These are phyloP conservation scores for Diaporthe vexans DNA, from an alignment of 2,329 filamentous ascomycete genomes.

Conservation along the genomic window DNA sequence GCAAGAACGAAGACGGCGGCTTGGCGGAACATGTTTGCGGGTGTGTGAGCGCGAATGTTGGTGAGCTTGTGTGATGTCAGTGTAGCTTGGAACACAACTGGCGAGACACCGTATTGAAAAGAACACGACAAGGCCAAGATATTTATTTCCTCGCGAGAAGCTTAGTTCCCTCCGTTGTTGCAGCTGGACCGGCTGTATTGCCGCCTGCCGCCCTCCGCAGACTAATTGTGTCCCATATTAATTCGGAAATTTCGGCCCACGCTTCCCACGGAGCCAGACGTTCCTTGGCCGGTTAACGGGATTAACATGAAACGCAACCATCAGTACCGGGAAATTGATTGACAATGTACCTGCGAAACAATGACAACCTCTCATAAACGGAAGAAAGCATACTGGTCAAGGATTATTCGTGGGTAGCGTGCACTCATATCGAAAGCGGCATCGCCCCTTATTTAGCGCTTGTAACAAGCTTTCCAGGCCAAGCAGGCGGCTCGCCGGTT, in stretches of 20 bases:
- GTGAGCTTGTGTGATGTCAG: not conserved
- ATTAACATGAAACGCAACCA: slow-evolving; percentile 26
- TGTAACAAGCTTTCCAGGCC: not conserved
- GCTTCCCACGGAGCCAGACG: slow-evolving; percentile 27
- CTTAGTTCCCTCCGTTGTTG: not conserved
- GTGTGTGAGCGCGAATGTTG: not conserved
- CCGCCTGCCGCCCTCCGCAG: not conserved
- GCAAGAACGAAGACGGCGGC: slow-evolving; percentile 60
- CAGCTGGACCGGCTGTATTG: slow-evolving; percentile 15
- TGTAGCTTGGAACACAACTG: not conserved
- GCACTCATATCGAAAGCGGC: too few relatives aligned
- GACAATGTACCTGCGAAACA: not conserved
- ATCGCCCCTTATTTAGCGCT: not conserved
- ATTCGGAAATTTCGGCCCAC: slow-evolving; percentile 27
- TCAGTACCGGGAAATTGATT: not conserved
- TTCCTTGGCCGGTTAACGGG: slow-evolving; percentile 4
- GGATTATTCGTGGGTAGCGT: not conserved
- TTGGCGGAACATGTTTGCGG: slow-evolving; percentile 57
- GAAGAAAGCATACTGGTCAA: not conserved
- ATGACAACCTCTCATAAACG: not conserved
- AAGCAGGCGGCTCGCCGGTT: slow-evolving; percentile 1
- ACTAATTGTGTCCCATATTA: slow-evolving; percentile 5
- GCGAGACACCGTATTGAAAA: not conserved
- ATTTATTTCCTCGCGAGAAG: not conserved
- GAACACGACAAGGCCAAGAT: not conserved